Base-by-base conservation (phyloP, 176 grass and related monocot species). In the Zea luxurians region DNA sequence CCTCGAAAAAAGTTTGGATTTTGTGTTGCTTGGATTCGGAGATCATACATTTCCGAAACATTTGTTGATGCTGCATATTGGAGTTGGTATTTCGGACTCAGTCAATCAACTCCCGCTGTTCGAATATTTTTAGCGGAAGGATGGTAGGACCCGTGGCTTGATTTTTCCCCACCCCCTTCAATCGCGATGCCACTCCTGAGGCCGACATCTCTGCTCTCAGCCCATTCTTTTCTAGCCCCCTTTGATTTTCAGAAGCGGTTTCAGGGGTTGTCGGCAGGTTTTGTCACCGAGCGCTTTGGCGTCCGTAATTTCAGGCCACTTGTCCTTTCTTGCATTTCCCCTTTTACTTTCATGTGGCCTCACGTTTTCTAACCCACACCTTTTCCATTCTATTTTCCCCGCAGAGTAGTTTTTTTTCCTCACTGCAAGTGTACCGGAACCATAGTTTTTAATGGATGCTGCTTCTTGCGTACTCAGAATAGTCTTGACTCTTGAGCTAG, bases 261-360 rank as follows among this genome's bases (percentile, higher is more conserved):
- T 59, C 46, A 21, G 43, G 88, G 80, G 70, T 44, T 83, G 80
- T 87, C 85, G 85, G 80, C 85, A 78, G 17, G 74, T 78, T 87
- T 72, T 82, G 79, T 82, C 79, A 72, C 48, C 72, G 4, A 70
- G 78, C 12, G 55, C 20, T 69, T 47, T 69, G 21, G 71, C 64
- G 50, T 64, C 54, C 78, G 45, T 81, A 76, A 82, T 82, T 82
- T 55, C 57, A 66, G 78, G 35, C 76, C 47, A 47, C 45, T 77
- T 82, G 78, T 86, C 78, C 67, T 82, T 82, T 86, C 20, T 37
- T 75, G 40, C 12, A 58, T 81, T 69, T 73, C 7, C 2, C 50
- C 50, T 13, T 52, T 17, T 53, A 7, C 68, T 73, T 68, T 75
- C 27, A 27, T 27, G 27, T 27, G 27, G 27, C 27, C 27, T 27